These are phyloP conservation scores for Yamadazyma scolyti DNA, from an alignment of 805 yeast genomes.

Conservation along the genomic window DNA sequence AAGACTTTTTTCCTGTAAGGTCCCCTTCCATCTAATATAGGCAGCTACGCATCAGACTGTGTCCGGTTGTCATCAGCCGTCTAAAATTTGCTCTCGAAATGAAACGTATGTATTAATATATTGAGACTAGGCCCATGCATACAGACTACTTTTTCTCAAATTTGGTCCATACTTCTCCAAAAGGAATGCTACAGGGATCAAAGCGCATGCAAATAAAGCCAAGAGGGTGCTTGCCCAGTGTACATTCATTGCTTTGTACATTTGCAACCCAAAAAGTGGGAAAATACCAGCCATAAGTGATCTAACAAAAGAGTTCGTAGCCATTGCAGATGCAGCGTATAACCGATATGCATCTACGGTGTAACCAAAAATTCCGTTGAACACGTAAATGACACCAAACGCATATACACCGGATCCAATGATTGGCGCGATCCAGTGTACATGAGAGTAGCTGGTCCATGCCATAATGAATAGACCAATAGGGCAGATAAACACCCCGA, in stretches of 20 bases:
- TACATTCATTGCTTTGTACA: slow-evolving; percentile 45
- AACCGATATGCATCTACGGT: slow-evolving; percentile 53
- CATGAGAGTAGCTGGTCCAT: slow-evolving; percentile 67
- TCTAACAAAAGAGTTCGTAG: slow-evolving; percentile 54
- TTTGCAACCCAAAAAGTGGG: slow-evolving; percentile 50
- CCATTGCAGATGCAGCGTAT: slow-evolving; percentile 59
- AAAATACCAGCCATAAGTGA: slow-evolving; percentile 53
- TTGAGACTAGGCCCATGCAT: slow-evolving; percentile 23
- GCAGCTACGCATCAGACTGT: too few species aligned
- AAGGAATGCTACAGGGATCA: slow-evolving; percentile 54
- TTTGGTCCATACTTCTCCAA: slow-evolving; percentile 48
- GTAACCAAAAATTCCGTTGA: slow-evolving; percentile 54
- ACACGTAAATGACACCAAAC: slow-evolving; percentile 46
- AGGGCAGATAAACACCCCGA: slow-evolving; percentile 67
- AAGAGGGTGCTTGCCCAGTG: slow-evolving; percentile 55
- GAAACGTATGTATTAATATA: too few species aligned
- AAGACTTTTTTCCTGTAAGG: too few species aligned
- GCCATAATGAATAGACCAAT: slow-evolving; percentile 76
- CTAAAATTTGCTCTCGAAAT: too few species aligned
- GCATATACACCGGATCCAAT: slow-evolving; percentile 37
- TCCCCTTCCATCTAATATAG: too few species aligned
- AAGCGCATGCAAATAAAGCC: slow-evolving; percentile 46
- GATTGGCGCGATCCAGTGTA: slow-evolving; percentile 67
- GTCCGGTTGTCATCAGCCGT: too few species aligned
- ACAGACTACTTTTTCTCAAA: slow-evolving; percentile 21